Conservation (phyloP, 805 yeast species). For the Kurtzmaniella fragi region DNA sequence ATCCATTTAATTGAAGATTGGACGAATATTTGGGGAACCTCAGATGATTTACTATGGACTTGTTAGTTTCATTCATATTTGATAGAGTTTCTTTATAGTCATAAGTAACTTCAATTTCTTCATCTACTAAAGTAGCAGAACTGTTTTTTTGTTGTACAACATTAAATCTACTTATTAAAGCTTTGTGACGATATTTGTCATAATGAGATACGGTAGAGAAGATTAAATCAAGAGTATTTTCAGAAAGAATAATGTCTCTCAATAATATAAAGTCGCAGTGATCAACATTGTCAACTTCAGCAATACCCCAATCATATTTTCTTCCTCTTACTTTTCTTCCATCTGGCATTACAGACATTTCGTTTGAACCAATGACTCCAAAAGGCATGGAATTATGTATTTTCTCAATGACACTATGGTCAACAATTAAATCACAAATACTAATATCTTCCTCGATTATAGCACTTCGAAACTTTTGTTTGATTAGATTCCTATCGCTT, state of each 20-base stretch:
- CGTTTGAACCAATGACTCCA: slow-evolving; percentile 65
- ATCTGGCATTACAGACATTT: slow-evolving; percentile 14
- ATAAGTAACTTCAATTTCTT: no score
- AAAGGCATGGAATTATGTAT: slow-evolving; percentile 54
- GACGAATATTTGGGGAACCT: no score
- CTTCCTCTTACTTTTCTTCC: slow-evolving; percentile 62
- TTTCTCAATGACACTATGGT: slow-evolving; percentile 22
- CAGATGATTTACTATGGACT: no score
- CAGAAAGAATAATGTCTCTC: slow-evolving; percentile 59
- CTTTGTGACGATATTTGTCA: slow-evolving; percentile 59
- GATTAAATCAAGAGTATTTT: slow-evolving; percentile 74
- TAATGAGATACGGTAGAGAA: slow-evolving; percentile 73
- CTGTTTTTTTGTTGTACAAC: no score
- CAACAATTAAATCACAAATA: slow-evolving; percentile 28
- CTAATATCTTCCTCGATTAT: slow-evolving; percentile 20
- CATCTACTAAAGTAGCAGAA: no score
- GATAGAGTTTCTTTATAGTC: no score
- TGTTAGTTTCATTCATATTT: no score
- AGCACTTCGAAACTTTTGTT: slow-evolving; percentile 17
- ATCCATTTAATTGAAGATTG: slow-evolving; percentile 10
- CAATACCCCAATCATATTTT: slow-evolving; percentile 79
- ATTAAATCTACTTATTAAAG: slow-evolving; percentile 46
- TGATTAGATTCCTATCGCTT: slow-evolving; percentile 21
- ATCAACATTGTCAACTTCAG: slow-evolving; percentile 71
- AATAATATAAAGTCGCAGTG: slow-evolving; percentile 75